A percentile compares a stretch with the other conserved stretches of the same genome.
Evolutionary conservation across 2,329 filamentous ascomycete species (phyloP).

Genomic region (Claviceps spartinae): DNA sequence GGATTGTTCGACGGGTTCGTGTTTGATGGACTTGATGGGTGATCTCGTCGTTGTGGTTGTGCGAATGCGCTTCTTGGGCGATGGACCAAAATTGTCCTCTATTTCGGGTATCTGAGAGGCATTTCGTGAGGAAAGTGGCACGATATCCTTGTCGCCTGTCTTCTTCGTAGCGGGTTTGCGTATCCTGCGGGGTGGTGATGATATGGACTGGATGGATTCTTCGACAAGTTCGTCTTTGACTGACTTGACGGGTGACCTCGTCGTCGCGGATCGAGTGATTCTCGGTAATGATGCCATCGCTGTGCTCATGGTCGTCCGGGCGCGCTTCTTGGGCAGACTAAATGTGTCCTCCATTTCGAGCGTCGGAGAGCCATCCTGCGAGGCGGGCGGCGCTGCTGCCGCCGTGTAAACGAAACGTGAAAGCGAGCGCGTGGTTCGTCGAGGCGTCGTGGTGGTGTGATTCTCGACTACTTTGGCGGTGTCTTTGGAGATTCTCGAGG

Average conservation of each 20-base stretch:
- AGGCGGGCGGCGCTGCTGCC: constrained; percentile 11
- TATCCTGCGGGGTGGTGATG: no score
- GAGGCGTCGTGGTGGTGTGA: constrained; percentile 12
- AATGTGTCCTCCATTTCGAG: constrained; percentile 46
- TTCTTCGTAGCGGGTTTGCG: no score
- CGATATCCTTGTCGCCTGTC: constrained; percentile 12
- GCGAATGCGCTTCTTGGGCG: constrained; percentile 13
- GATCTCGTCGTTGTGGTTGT: constrained; percentile 3
- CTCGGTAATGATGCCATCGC: no score
- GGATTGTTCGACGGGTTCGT: constrained; percentile 17
- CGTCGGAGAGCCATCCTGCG: constrained; percentile 5
- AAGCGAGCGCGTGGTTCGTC: constrained; percentile 36
- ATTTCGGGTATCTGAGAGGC: constrained; percentile 29
- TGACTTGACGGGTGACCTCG: no score
- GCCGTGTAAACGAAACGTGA: constrained; percentile 31
- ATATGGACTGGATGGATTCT: no score
- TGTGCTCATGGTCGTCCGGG: no score
- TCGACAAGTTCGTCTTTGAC: no score
- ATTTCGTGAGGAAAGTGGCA: constrained; percentile 10
- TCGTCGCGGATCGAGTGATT: no score
- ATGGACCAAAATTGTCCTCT: constrained; percentile 36
- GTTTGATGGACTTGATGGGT: constrained; percentile 20
- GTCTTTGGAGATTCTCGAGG: constrained; percentile 44
- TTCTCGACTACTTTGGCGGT: constrained; percentile 40
- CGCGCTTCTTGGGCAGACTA: constrained; percentile 15